These are phyloP conservation scores for Stephanodiscus triporus DNA, from an alignment of 108 stramenopile species.

Conservation along the genomic window DNA sequence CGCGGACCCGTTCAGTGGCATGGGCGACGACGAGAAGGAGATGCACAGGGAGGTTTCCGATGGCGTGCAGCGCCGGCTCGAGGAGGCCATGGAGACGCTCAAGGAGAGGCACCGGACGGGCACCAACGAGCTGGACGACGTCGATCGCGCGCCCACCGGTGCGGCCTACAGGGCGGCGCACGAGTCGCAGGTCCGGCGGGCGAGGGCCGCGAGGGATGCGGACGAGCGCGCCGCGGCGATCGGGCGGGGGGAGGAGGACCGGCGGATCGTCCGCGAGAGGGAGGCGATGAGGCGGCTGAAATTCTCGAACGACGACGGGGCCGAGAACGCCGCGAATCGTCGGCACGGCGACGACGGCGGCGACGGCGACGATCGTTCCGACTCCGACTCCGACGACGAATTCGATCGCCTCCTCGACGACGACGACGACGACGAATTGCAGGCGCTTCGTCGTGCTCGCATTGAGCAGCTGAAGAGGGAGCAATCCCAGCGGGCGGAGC, in stretches of 20 bases:
- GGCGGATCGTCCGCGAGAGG: conserved; percentile 32
- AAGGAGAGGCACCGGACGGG: conserved; percentile 53
- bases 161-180: conserved; percentile 50
- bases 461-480: conserved; percentile 73
- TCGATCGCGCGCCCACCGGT: conserved; percentile 65
- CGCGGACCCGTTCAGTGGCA: conserved; percentile 63
- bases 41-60: conserved; percentile 64
- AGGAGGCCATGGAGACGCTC: conserved; percentile 65
- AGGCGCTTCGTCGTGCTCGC: conserved; percentile 84
- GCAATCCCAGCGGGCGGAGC: conserved; percentile 60
- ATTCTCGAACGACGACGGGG: conserved; percentile 27
- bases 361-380: conserved; percentile 46
- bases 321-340: conserved; percentile 24
- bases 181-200: conserved; percentile 42
- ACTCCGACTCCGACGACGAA: conserved; percentile 48
- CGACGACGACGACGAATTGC: conserved; percentile 71
- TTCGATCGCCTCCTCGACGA: conserved; percentile 44
- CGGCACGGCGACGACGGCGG: conserved; percentile 36
- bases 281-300: conserved; percentile 48
- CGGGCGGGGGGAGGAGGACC: conserved; percentile 32
- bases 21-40: conserved; percentile 65
- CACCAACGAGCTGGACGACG: conserved; percentile 58
- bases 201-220: conserved; percentile 6
- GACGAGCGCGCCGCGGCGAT: conserved; percentile 25
- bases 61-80: conserved; percentile 71